A percentile compares a stretch with the other conserved stretches of the same genome.
Conservation (phyloP, 352 stramenopile genomes). For the Chrysophaeum taylorii region DNA sequence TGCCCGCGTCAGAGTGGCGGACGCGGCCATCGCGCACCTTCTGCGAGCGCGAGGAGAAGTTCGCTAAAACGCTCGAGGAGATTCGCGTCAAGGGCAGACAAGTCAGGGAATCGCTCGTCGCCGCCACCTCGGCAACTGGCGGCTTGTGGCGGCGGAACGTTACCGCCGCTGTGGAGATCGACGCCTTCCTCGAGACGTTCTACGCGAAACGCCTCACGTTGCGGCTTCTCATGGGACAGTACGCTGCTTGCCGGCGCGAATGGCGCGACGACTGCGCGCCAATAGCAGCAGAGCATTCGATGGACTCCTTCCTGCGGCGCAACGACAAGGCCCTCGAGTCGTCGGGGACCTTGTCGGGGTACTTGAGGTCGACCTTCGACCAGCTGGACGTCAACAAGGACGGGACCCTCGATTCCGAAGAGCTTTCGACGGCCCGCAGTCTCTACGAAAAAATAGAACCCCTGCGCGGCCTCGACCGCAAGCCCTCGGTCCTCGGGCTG, state of each 20-base stretch:
- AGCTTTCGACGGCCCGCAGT: neutral
- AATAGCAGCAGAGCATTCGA: too few relatives aligned
- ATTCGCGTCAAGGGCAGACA: neutral
- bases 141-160: neutral
- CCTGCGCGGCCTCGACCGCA: too few relatives aligned
- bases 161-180: neutral
- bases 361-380: too few relatives aligned
- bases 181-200: neutral
- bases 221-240: conserved; percentile 1
- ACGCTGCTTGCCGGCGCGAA: neutral
- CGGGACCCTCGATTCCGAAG: neutral
- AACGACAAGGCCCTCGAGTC: conserved; percentile 2
- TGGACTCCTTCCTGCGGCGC: neutral
- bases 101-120: neutral
- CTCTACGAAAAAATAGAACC: too few relatives aligned
- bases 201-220: conserved; percentile 10
- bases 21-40: neutral
- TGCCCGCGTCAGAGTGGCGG: conserved; percentile 5
- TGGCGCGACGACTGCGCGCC: neutral
- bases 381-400: neutral
- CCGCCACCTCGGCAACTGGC: neutral
- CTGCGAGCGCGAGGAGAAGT: neutral
- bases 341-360: too few relatives aligned
- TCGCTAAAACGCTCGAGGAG: neutral
- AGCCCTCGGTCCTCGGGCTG: too few relatives aligned